Conservation (phyloP, 164 flowering plant genomes). For the Nelumbo lutea region DNA sequence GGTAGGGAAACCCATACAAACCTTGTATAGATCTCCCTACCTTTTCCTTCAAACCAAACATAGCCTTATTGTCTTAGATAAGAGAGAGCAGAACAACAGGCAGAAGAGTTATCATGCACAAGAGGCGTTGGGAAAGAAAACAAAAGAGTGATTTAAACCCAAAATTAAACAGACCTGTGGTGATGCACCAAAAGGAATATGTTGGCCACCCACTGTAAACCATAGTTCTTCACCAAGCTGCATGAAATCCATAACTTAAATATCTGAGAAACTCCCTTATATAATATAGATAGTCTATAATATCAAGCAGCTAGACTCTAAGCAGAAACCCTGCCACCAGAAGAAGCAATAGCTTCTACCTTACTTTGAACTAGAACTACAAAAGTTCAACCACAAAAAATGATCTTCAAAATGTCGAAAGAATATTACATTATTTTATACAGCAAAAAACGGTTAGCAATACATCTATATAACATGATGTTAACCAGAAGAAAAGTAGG, state of each 20-base stretch:
- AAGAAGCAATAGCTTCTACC: background rate
- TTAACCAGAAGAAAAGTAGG: background rate
- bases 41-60: no score
- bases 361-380: no score
- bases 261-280: background rate
- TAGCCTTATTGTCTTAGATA: no score
- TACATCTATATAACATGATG: background rate
- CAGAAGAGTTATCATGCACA: background rate
- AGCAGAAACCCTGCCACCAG: background rate
- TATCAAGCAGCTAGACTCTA: background rate
- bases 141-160: background rate
- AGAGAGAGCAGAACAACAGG: background rate
- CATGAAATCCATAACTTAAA: conserved; percentile 13
- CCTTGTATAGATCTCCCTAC: no score
- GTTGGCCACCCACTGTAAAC: conserved; percentile 90
- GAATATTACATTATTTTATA: background rate
- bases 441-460: background rate
- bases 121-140: background rate
- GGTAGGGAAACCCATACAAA: no score
- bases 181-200: conserved; percentile 93
- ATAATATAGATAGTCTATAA: background rate
- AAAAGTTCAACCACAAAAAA: background rate
- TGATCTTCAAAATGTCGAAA: no score
- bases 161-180: conserved; percentile 66
- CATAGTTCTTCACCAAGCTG: conserved; percentile 88